Percentiles rank a stretch among this genome's conserved stretches.
Evolutionary conservation across 2,329 filamentous ascomycete species (phyloP).

Genomic region (Trichoderma harzianum): DNA sequence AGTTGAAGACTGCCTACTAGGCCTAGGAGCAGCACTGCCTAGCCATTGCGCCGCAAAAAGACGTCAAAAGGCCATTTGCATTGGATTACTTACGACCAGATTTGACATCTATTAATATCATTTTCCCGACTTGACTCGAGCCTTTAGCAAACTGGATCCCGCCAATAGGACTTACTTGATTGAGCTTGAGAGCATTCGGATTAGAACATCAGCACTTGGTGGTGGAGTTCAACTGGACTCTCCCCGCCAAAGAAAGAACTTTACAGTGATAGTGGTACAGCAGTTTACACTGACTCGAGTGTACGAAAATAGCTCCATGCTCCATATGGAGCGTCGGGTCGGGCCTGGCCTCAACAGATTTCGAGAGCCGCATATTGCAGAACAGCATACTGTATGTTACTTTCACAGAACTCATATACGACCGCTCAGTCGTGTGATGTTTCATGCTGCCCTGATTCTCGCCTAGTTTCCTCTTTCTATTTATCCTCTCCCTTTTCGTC

Average conservation of each 20-base stretch:
- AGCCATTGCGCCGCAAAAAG: not conserved
- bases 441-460: not conserved
- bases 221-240: not conserved
- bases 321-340: not conserved
- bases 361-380: not conserved
- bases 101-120: not conserved
- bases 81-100: not conserved
- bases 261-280: not conserved
- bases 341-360: not conserved
- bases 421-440: not conserved
- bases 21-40: not conserved
- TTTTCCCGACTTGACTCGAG: not conserved
- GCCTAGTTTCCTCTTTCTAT: not conserved
- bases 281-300: not conserved
- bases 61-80: not conserved
- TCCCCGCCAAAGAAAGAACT: not conserved
- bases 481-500: not conserved
- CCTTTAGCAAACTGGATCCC: not conserved
- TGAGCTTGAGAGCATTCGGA: not conserved
- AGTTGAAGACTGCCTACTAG: not conserved
- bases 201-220: slow-evolving; percentile 8
- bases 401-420: not conserved
- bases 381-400: not conserved
- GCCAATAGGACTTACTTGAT: not conserved
- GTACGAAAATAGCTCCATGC: not conserved